Percentiles rank a stretch among this genome's conserved stretches.
Evolutionary conservation across 108 stramenopile species (phyloP).

Genomic region (Nannochloropsis salina): DNA sequence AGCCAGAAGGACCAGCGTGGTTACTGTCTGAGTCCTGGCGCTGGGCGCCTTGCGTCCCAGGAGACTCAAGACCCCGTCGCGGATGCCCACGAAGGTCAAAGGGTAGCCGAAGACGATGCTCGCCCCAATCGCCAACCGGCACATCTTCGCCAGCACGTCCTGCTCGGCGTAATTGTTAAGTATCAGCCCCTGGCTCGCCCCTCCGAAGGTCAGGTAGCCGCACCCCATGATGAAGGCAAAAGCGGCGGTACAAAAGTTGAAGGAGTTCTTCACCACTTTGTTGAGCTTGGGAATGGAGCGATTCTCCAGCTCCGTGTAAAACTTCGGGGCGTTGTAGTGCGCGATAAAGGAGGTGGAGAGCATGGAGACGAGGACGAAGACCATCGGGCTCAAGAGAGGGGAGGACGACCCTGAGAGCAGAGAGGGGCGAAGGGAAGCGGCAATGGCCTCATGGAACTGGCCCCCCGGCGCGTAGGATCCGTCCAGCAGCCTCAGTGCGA

Average conservation of each 20-base stretch:
- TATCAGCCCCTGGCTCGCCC: constrained; percentile 70
- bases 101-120: constrained; percentile 84
- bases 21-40: neutral
- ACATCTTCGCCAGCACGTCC: constrained; percentile 73
- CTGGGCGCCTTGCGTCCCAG: neutral
- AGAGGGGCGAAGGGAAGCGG: constrained; percentile 32
- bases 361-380: constrained; percentile 84
- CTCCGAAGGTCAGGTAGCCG: constrained; percentile 87
- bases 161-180: constrained; percentile 78
- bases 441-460: constrained; percentile 65
- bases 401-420: constrained; percentile 48
- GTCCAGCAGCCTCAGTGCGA: constrained; percentile 47
- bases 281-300: constrained; percentile 74
- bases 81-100: constrained; percentile 62
- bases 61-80: constrained; percentile 30
- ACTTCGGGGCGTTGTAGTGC: constrained; percentile 92
- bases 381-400: constrained; percentile 61
- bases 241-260: constrained; percentile 64
- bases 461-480: constrained; percentile 65
- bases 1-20: constrained; percentile 33
- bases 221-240: constrained; percentile 69
- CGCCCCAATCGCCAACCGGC: constrained; percentile 80
- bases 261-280: constrained; percentile 68
- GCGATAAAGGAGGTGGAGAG: constrained; percentile 86
- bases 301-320: constrained; percentile 84